Conservation (phyloP, 2,329 filamentous ascomycete species). For the Ascochyta clinopodiicola region DNA sequence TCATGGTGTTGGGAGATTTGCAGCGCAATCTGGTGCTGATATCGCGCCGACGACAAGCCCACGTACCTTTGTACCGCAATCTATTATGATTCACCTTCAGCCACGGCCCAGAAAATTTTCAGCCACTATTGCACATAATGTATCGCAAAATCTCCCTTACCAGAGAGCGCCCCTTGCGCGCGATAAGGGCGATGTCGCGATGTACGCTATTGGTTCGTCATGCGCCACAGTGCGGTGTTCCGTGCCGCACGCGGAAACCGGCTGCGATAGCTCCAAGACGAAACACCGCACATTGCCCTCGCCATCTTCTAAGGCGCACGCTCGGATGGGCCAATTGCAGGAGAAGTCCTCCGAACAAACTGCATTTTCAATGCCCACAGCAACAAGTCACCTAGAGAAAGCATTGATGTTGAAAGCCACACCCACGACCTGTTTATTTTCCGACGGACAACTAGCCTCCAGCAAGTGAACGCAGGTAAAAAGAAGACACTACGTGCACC, state of each 20-base stretch:
- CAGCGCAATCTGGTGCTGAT: neutral
- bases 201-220: constrained; percentile 18
- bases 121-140: constrained; percentile 4
- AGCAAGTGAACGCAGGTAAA: too few species aligned
- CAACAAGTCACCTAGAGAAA: too few species aligned
- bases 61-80: constrained; percentile 8
- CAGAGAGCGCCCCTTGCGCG: constrained; percentile 10
- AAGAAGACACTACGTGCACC: too few species aligned
- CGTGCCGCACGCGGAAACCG: constrained; percentile 6
- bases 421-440: neutral
- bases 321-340: neutral
- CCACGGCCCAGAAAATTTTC: constrained; percentile 16
- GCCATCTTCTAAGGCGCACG: neutral
- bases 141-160: neutral
- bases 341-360: neutral
- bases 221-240: constrained; percentile 6
- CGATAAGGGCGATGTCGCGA: constrained; percentile 11
- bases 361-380: neutral
- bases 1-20: neutral
- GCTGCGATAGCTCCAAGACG: neutral
- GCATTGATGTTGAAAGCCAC: neutral
- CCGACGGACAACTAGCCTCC: neutral
- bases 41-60: neutral
- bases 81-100: constrained; percentile 3
- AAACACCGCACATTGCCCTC: neutral